Percentiles rank a stretch among this genome's conserved stretches.
These are phyloP conservation scores for Mucor circinelloides DNA, from an alignment of 371 early-diverging fungal species.

Conservation along the genomic window DNA sequence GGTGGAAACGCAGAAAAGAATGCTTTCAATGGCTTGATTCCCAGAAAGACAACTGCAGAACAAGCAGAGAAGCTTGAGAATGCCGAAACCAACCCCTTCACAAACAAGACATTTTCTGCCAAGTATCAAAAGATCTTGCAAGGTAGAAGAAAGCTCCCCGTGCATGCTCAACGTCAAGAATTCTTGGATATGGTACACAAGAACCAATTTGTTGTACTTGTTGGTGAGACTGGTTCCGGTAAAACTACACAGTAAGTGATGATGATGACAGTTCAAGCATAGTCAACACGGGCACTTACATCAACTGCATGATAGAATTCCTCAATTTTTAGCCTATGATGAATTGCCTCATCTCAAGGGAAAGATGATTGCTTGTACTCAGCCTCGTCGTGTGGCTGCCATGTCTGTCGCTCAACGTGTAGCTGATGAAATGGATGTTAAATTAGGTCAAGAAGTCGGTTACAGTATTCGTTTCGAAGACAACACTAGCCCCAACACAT, in stretches of 20 bases:
- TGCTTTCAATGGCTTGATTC: constrained; percentile 51
- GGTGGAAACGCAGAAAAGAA: constrained; percentile 36
- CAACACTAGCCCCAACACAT: constrained; percentile 15
- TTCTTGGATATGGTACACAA: constrained; percentile 63
- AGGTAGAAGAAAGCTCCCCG: constrained; percentile 62
- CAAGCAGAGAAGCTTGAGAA: constrained; percentile 77
- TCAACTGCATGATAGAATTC: constrained; percentile 63
- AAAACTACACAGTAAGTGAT: constrained; percentile 81
- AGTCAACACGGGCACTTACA: neutral
- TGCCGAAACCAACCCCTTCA: constrained; percentile 80
- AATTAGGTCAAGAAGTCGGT: constrained; percentile 70
- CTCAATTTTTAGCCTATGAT: constrained; percentile 93
- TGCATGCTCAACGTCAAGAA: constrained; percentile 59
- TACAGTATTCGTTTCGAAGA: constrained; percentile 77
- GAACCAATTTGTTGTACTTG: constrained; percentile 65
- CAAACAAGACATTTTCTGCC: constrained; percentile 73
- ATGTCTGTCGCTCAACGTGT: constrained; percentile 85
- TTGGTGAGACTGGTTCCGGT: constrained; percentile 86
- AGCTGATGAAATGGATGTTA: constrained; percentile 44
- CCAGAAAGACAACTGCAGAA: constrained; percentile 72
- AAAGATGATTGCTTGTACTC: constrained; percentile 88
- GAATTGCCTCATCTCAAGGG: constrained; percentile 88
- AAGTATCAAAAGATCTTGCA: constrained; percentile 74
- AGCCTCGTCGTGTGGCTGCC: constrained; percentile 93
- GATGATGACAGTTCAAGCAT: neutral